Conservation (phyloP, 148 eudicot genomes). For the Tetragonia tetragonoides region DNA sequence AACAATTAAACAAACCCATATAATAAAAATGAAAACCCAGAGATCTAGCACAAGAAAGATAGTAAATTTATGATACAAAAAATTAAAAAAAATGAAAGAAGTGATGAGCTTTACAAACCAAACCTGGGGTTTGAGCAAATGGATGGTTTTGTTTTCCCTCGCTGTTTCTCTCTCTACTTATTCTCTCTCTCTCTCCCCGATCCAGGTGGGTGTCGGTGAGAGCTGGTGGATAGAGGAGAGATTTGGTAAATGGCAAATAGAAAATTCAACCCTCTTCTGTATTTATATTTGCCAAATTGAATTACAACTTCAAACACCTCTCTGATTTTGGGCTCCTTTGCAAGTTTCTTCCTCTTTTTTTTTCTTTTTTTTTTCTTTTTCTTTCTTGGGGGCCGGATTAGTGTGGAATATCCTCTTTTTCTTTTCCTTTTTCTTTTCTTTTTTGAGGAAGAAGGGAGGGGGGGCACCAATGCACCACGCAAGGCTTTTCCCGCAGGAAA, state of each 20-base stretch:
- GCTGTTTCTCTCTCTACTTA: background rate
- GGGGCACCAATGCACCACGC: slow-evolving; percentile 1
- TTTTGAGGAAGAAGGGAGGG: background rate
- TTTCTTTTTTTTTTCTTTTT: background rate
- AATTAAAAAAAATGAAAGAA: background rate
- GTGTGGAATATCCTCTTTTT: background rate
- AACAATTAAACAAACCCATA: background rate
- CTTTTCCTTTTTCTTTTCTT: background rate
- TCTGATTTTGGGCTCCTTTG: background rate
- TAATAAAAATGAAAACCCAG: background rate
- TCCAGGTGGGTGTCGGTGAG: background rate
- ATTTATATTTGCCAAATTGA: background rate
- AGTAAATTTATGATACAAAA: background rate
- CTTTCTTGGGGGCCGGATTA: too few species aligned
- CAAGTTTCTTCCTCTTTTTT: background rate
- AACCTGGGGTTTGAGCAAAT: background rate
- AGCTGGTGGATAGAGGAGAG: too few species aligned
- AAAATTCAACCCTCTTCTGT: background rate
- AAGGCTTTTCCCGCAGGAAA: background rate
- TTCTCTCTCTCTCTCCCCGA: background rate
- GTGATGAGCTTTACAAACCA: slow-evolving; percentile 3
- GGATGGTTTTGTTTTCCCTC: slow-evolving; percentile 4
- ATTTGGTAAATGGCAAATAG: background rate
- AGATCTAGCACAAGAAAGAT: slow-evolving; percentile 14
- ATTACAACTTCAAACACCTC: background rate